Conservation (phyloP, 2,329 filamentous ascomycete genomes). For the Sporothrix pallida region DNA sequence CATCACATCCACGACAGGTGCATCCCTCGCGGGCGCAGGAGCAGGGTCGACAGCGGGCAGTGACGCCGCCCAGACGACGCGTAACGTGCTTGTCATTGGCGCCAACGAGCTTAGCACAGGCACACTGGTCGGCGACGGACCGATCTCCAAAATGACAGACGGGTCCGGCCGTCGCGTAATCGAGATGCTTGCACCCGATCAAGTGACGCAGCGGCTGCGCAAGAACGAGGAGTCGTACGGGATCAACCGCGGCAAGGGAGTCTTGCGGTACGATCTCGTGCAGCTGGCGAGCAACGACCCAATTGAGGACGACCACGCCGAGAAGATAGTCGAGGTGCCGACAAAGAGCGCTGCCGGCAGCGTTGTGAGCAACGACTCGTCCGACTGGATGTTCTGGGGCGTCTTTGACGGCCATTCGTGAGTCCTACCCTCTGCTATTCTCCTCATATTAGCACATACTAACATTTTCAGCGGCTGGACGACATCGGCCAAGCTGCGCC, state of each 20-base stretch:
- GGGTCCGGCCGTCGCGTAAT: conserved; percentile 84
- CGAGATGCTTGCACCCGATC: conserved; percentile 95
- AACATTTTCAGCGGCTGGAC: conserved; percentile 81
- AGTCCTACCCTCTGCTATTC: conserved; percentile 44
- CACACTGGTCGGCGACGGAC: conserved; percentile 81
- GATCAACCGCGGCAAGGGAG: conserved; percentile 86
- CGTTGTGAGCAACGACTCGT: conserved; percentile 57
- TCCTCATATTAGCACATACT: conserved; percentile 21
- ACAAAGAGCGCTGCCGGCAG: conserved; percentile 52
- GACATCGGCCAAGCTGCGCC: conserved; percentile 92
- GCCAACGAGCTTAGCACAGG: conserved; percentile 90
- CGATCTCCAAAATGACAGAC: conserved; percentile 86
- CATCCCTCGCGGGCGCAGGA: background rate
- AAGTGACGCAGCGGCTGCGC: conserved; percentile 87
- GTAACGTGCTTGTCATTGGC: conserved; percentile 82
- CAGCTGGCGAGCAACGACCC: conserved; percentile 96
- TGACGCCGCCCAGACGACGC: conserved; percentile 47
- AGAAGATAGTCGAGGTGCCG: conserved; percentile 94
- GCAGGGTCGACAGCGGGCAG: background rate
- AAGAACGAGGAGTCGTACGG: conserved; percentile 90
- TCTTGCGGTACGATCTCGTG: conserved; percentile 91
- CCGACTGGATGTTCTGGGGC: conserved; percentile 99
- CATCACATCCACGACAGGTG: background rate
- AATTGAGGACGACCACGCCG: conserved; percentile 97
- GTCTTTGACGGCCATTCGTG: conserved; percentile 97